These are phyloP conservation scores for Chaetomium strumarium DNA, from an alignment of 2,329 filamentous ascomycete genomes.

Conservation along the genomic window DNA sequence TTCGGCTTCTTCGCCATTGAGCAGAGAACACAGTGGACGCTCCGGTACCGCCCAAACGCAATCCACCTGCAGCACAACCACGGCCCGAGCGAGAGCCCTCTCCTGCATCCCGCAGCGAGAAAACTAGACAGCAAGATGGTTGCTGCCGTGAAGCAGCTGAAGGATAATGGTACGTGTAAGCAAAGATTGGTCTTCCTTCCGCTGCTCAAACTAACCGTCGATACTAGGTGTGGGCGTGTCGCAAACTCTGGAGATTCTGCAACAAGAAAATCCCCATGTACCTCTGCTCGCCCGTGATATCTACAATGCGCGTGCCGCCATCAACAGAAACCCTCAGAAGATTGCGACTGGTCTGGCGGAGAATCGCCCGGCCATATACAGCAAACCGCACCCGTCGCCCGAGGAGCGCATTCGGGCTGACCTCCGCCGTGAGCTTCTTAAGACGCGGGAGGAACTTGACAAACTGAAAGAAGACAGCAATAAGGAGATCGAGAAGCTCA, in stretches of 20 bases:
- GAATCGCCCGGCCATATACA: slow-evolving; percentile 58
- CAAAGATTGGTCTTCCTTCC: not conserved
- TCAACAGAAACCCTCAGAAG: slow-evolving; percentile 59
- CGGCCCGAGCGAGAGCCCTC: slow-evolving; percentile 59
- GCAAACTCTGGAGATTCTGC: slow-evolving; percentile 60
- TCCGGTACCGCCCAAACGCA: slow-evolving; percentile 56
- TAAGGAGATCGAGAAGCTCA: slow-evolving; percentile 53
- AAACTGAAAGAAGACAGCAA: slow-evolving; percentile 50
- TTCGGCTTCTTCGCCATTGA: slow-evolving; percentile 67
- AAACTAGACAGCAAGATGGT: slow-evolving; percentile 64
- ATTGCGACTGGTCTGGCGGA: slow-evolving; percentile 55
- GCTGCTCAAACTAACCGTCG: slow-evolving; percentile 3
- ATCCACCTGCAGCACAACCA: slow-evolving; percentile 58
- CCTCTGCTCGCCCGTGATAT: slow-evolving; percentile 60
- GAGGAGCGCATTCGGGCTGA: slow-evolving; percentile 61
- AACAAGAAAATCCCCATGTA: slow-evolving; percentile 57
- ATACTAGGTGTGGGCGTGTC: slow-evolving; percentile 54
- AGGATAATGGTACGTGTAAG: slow-evolving; percentile 53
- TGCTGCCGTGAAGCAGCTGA: slow-evolving; percentile 59
- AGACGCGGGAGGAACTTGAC: slow-evolving; percentile 50
- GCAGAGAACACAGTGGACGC: slow-evolving; percentile 60
- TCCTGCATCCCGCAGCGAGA: slow-evolving; percentile 59
- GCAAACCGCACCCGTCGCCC: slow-evolving; percentile 56
- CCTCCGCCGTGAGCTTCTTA: slow-evolving; percentile 54
- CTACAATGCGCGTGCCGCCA: slow-evolving; percentile 61